Percentiles rank a stretch among this genome's conserved stretches.
Evolutionary conservation across 1,139 yeast species (phyloP).

Genomic region (Yamadazyma buinensis): DNA sequence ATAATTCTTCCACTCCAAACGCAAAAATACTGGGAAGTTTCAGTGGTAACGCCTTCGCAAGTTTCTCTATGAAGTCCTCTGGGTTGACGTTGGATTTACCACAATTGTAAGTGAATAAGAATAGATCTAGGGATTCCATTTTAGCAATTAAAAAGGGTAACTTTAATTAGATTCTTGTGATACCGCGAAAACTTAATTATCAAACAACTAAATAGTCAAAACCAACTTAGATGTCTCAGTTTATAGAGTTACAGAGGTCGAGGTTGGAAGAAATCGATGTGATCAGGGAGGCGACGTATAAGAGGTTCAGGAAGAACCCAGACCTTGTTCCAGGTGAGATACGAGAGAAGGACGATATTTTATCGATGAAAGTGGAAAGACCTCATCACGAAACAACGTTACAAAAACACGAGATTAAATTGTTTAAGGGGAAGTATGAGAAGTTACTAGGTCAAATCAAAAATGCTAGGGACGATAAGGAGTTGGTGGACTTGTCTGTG

Average conservation of each 20-base stretch:
- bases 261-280: conserved; percentile 36
- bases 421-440: conserved; percentile 48
- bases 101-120: conserved; percentile 38
- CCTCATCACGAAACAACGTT: conserved; percentile 43
- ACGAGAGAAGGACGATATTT: conserved; percentile 12
- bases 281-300: conserved; percentile 29
- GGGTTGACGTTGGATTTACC: conserved; percentile 26
- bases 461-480: conserved; percentile 1
- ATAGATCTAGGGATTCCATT: too few species aligned
- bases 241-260: conserved; percentile 34
- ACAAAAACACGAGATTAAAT: conserved; percentile 68
- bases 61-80: conserved; percentile 20
- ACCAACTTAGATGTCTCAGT: conserved; percentile 33
- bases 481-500: conserved; percentile 16
- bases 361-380: conserved; percentile 24
- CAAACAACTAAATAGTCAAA: too few species aligned
- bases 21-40: conserved; percentile 47
- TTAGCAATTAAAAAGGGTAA: too few species aligned
- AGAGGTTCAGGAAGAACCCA: conserved; percentile 31
- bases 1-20: conserved; percentile 74
- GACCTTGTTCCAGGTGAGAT: conserved; percentile 9
- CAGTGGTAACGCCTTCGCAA: conserved; percentile 28
- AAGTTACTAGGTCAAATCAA: conserved; percentile 2
- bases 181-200: too few species aligned
- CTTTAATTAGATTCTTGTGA: too few species aligned